Base-by-base conservation (phyloP, 2,329 filamentous ascomycete species). In the Myrmaecium sp. region DNA sequence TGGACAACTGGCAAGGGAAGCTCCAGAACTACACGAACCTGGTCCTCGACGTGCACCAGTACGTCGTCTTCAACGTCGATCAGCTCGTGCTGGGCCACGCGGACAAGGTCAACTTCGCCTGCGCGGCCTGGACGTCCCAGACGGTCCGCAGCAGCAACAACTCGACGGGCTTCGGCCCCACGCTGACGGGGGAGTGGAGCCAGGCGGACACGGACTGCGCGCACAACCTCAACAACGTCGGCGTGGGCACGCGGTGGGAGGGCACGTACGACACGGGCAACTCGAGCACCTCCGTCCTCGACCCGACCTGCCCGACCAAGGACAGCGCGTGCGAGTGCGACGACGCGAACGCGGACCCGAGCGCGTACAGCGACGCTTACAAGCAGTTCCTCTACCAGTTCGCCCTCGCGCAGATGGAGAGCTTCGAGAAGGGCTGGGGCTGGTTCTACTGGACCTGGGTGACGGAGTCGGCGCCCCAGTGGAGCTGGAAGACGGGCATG, bases 401-500 rank as follows among this genome's bases (percentile, higher is more conserved):
- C 54, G 89, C 89, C 5, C 76, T 93, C 54, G 89, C 84, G 28
- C 89, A 98, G 58, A 98, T 98, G 81, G 65, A 75, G 40, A 80
- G 74, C 32, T 98, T 95, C 45, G 86, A 95, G 52, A 73, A 75
- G 35, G 82, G 80, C 5, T 89, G 79, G 75, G 89, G 89, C 25
- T 98, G 89, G 89, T 94, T 92, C 57, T 98, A 98, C 56, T 98
- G 89, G 89, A 95, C 84, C 17, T 92, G 89, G 86, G 70, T 83
- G 54, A 93, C 86, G 16, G 86, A 95, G 59, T 64, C 55, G 36
- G 74, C 78, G 25, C 62, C 73, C 32, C 82, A 94, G 55, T 98
- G 89, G 89, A 93, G 83, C 49, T 93, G 89, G 58, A 73, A 84
- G 52, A 62, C 72, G 36, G 84, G 82, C 0, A 58, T 84, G 35